Conservation (phyloP, 345 rosid species). For the Brassica carinata region DNA sequence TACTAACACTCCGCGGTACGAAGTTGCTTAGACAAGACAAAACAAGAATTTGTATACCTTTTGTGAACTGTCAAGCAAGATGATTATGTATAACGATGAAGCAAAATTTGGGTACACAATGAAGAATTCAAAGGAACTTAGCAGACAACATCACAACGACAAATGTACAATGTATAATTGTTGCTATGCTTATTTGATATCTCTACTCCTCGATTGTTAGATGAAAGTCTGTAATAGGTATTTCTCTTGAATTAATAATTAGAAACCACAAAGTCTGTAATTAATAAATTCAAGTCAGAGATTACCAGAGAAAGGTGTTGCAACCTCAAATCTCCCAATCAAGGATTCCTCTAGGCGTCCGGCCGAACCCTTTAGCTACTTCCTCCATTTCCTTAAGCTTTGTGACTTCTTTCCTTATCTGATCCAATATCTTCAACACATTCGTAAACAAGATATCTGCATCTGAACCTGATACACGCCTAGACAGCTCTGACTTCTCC, state of each 20-base stretch:
- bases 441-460: conserved; percentile 42
- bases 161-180: conserved; percentile 11
- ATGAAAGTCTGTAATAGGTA: conserved; percentile 23
- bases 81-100: not conserved
- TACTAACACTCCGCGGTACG: too few species aligned
- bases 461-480: conserved; percentile 34
- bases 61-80: not conserved
- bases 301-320: too few species aligned
- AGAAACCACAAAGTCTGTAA: too few species aligned
- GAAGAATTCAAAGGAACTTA: conserved; percentile 13
- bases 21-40: too few species aligned
- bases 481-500: conserved; percentile 56
- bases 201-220: too few species aligned
- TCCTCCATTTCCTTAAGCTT: conserved; percentile 70
- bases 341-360: conserved; percentile 53
- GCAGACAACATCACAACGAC: not conserved
- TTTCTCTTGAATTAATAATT: too few species aligned
- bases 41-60: not conserved
- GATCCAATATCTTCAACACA: conserved; percentile 52
- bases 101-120: conserved; percentile 9
- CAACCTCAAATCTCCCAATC: not conserved
- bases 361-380: conserved; percentile 76
- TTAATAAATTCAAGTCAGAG: too few species aligned
- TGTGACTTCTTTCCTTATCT: conserved; percentile 55
- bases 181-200: not conserved